Percentiles rank a stretch among this genome's conserved stretches.
phyloP scores from a whole-genome alignment of 305 asterid species.

The Striga hermonthica region DNA sequence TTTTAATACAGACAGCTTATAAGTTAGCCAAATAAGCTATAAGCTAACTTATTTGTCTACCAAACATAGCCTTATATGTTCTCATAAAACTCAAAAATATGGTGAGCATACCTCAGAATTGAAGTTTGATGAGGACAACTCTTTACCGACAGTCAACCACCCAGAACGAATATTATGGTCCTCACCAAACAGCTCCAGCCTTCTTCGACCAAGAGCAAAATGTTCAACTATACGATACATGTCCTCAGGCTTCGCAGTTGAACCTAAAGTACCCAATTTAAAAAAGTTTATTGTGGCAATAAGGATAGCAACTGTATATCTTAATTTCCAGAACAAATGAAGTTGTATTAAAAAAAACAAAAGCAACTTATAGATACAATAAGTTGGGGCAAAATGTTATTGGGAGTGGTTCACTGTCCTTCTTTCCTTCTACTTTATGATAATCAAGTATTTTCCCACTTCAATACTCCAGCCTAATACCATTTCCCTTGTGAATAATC shows the following conservation, averaged over 20 bases:
- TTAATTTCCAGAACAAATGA: no score
- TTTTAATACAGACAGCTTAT: no score
- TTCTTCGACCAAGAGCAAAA: constrained; percentile 97
- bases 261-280: constrained; percentile 54
- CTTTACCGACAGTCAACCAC: constrained; percentile 96
- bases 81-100: not conserved
- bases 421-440: not conserved
- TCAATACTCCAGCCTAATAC: not conserved
- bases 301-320: constrained; percentile 12
- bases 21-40: constrained; percentile 10
- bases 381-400: not conserved
- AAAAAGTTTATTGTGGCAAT: constrained; percentile 25
- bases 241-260: constrained; percentile 98
- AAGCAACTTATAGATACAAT: no score
- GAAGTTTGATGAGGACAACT: constrained; percentile 85
- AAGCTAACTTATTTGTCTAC: not conserved
- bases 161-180: constrained; percentile 98
- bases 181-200: constrained; percentile 99
- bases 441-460: constrained; percentile 1
- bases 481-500: constrained; percentile 2
- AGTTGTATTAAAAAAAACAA: no score
- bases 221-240: constrained; percentile 95
- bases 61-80: no score
- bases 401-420: not conserved
- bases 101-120: constrained; percentile 64